Percentiles rank a stretch among this genome's conserved stretches.
These are phyloP conservation scores for Hypoxylon sp. DNA, from an alignment of 2,329 filamentous ascomycete genomes.

Conservation along the genomic window DNA sequence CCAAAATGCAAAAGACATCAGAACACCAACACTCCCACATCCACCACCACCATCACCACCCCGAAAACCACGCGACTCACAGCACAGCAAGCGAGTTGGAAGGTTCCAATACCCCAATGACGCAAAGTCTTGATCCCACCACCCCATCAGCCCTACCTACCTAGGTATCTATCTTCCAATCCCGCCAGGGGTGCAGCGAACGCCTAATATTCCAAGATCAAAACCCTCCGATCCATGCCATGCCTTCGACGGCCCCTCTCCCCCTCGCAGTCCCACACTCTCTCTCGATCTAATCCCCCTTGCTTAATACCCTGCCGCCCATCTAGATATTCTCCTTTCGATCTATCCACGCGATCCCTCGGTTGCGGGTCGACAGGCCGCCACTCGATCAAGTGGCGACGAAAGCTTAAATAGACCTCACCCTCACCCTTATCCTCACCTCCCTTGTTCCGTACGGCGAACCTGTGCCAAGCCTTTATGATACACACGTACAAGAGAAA, in stretches of 20 bases:
- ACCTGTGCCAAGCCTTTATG: not conserved
- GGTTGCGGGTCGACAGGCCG: not conserved
- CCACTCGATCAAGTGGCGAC: not conserved
- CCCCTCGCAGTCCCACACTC: not conserved
- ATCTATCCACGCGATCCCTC: not conserved
- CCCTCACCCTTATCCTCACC: too few relatives aligned
- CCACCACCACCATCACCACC: too few relatives aligned
- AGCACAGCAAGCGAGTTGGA: not conserved
- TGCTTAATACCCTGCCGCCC: not conserved
- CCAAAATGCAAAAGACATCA: too few relatives aligned
- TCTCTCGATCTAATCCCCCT: not conserved
- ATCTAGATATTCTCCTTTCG: not conserved
- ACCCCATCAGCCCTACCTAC: not conserved
- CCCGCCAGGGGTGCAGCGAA: not conserved
- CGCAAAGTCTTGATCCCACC: not conserved
- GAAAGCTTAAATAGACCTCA: not conserved
- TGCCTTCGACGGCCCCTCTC: not conserved
- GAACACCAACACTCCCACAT: not conserved
- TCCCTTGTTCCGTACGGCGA: not conserved
- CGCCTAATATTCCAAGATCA: too few relatives aligned
- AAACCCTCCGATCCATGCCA: not conserved
- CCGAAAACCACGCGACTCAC: not conserved
- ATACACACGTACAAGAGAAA: not conserved
- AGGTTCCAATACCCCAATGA: not conserved
- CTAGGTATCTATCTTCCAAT: not conserved